Conservation (phyloP, 106 monocot genomes). For the Acorus calamus region DNA sequence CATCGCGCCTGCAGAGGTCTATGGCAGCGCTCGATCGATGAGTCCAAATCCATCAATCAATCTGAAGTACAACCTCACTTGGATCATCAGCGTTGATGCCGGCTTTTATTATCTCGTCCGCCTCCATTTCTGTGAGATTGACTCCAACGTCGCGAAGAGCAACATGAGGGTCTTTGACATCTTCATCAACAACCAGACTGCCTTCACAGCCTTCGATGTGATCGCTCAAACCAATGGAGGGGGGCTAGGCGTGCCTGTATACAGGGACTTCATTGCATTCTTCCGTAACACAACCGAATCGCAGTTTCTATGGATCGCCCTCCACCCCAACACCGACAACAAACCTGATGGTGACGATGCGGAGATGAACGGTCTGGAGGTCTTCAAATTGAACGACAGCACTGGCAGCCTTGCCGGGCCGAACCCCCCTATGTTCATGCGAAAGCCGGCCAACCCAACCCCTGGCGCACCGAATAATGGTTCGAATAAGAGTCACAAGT, state of each 20-base stretch:
- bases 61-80: constrained; percentile 62
- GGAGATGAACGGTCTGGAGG: constrained; percentile 51
- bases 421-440: constrained; percentile 11
- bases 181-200: constrained; percentile 51
- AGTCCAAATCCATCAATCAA: constrained; percentile 26
- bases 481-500: no score
- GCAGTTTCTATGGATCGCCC: constrained; percentile 41
- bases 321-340: constrained; percentile 20
- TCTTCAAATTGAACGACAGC: constrained; percentile 37
- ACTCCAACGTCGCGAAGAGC: constrained; percentile 29
- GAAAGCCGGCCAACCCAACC: no score
- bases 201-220: constrained; percentile 25
- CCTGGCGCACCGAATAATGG: no score
- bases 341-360: constrained; percentile 24
- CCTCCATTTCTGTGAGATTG: constrained; percentile 80
- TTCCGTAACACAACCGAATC: constrained; percentile 16
- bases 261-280: constrained; percentile 27
- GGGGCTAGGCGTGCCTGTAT: constrained; percentile 21
- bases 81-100: constrained; percentile 48
- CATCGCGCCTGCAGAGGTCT: constrained; percentile 52
- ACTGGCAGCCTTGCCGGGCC: constrained; percentile 38
- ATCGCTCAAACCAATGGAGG: constrained; percentile 23
- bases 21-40: constrained; percentile 64
- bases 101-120: constrained; percentile 60
- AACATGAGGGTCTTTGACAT: constrained; percentile 45